A percentile compares a stretch with the other conserved stretches of the same genome.
These are phyloP conservation scores for Areca catechu DNA, from an alignment of 176 grass and related monocot genomes.

Conservation along the genomic window DNA sequence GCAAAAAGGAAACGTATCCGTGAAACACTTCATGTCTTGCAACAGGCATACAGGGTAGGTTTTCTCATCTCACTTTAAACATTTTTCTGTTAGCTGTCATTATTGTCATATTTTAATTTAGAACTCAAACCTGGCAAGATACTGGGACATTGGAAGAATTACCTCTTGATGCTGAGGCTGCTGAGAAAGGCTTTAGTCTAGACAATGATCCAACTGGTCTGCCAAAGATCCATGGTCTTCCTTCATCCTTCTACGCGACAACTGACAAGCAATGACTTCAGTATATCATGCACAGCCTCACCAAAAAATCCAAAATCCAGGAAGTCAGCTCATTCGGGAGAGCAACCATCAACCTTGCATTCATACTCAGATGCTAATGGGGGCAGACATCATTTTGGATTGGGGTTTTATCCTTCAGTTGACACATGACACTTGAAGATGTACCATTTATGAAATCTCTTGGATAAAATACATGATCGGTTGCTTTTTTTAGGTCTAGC, in stretches of 20 bases:
- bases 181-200: slow-evolving; percentile 45
- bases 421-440: too few species aligned
- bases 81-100: too few species aligned
- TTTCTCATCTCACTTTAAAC: slow-evolving; percentile 1
- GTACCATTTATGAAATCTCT: too few species aligned
- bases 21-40: slow-evolving; percentile 61
- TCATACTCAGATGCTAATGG: not conserved
- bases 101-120: too few species aligned
- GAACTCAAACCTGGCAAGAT: not conserved
- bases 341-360: slow-evolving; percentile 5
- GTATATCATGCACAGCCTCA: slow-evolving; percentile 7
- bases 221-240: slow-evolving; percentile 34
- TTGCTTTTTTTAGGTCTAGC: too few species aligned
- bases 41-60: slow-evolving; percentile 72
- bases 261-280: slow-evolving; percentile 8
- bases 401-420: too few species aligned
- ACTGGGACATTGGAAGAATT: slow-evolving; percentile 57
- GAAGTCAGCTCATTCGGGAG: slow-evolving; percentile 22
- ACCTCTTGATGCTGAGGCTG: slow-evolving; percentile 56
- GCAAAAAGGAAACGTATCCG: slow-evolving; percentile 59
- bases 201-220: slow-evolving; percentile 34
- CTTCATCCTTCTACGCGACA: slow-evolving; percentile 4
- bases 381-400: not conserved
- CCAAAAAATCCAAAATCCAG: slow-evolving; percentile 20
- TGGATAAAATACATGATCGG: too few species aligned